Evolutionary conservation across 371 early-diverging fungal species (phyloP).

Genomic region (Rhizopus stolonifer): DNA sequence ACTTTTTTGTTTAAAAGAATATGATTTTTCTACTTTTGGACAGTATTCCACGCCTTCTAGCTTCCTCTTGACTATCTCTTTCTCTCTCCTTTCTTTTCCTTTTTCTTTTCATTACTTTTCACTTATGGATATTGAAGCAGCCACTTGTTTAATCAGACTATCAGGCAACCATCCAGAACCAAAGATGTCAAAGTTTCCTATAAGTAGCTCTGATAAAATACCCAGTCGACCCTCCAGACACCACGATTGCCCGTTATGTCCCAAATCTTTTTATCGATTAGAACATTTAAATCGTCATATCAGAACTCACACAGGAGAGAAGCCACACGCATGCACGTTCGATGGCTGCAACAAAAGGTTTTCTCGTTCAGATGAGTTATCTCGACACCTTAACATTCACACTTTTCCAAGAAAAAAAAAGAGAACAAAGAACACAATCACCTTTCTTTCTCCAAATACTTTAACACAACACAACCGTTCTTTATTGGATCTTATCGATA

Average conservation of each 20-base stretch:
- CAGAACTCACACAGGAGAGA: slow-evolving; percentile 84
- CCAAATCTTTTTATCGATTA: slow-evolving; percentile 56
- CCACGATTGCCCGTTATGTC: slow-evolving; percentile 53
- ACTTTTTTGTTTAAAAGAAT: too few relatives aligned
- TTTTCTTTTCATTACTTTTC: not conserved
- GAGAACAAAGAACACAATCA: not conserved
- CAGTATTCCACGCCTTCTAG: too few relatives aligned
- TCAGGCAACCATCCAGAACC: too few relatives aligned
- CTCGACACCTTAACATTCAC: slow-evolving; percentile 69
- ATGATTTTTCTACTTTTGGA: too few relatives aligned
- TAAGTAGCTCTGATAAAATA: not conserved
- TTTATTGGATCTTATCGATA: not conserved
- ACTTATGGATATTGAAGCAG: not conserved
- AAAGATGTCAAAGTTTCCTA: slow-evolving; percentile 1
- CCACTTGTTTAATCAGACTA: not conserved
- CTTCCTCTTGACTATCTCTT: not conserved
- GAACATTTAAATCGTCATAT: slow-evolving; percentile 77
- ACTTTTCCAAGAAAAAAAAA: slow-evolving; percentile 14
- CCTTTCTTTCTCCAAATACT: too few relatives aligned
- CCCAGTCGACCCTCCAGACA: slow-evolving; percentile 31
- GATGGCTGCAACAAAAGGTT: slow-evolving; percentile 73
- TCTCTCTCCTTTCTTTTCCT: not conserved
- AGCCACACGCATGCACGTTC: slow-evolving; percentile 73
- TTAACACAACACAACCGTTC: not conserved
- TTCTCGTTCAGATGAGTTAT: slow-evolving; percentile 81